Conservation (phyloP, 1,284 basidiomycete genomes). For the Porogramme epimiltina region DNA sequence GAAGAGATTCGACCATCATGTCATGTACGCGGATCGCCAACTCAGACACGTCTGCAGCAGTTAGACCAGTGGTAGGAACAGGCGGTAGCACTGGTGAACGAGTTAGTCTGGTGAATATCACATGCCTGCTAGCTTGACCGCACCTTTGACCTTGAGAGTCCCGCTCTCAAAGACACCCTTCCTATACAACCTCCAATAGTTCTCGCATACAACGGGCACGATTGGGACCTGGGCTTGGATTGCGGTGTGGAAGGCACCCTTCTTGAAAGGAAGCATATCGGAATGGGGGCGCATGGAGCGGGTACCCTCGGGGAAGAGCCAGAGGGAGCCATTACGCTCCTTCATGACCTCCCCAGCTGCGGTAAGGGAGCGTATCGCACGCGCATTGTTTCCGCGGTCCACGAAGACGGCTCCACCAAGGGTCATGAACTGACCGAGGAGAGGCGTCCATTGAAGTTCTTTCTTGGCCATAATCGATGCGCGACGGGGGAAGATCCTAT, state of each 20-base stretch:
- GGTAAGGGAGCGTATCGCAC: conserved; percentile 78
- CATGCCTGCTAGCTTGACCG: conserved; percentile 29
- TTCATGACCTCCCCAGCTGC: conserved; percentile 87
- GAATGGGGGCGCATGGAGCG: conserved; percentile 71
- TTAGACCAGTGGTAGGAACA: conserved; percentile 70
- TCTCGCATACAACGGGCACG: conserved; percentile 91
- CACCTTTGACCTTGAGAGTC: conserved; percentile 81
- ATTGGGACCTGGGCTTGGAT: conserved; percentile 89
- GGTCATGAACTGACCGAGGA: conserved; percentile 91
- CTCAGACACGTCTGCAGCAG: conserved; percentile 62
- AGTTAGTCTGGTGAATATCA: neutral
- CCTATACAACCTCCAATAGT: conserved; percentile 88
- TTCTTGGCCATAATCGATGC: conserved; percentile 95
- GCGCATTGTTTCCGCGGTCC: conserved; percentile 81
- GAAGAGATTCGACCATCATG: conserved; percentile 71
- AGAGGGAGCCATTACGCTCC: conserved; percentile 71
- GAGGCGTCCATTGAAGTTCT: conserved; percentile 83
- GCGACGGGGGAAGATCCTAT: conserved; percentile 81
- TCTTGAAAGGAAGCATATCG: conserved; percentile 89
- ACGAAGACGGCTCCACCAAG: conserved; percentile 94
- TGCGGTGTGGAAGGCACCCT: conserved; percentile 97
- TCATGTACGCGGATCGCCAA: conserved; percentile 67
- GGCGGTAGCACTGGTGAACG: conserved; percentile 70
- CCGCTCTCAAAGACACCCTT: conserved; percentile 81
- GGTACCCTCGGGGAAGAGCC: conserved; percentile 95